Base-by-base conservation (phyloP, 805 yeast genomes). In the Candida berthetii region DNA sequence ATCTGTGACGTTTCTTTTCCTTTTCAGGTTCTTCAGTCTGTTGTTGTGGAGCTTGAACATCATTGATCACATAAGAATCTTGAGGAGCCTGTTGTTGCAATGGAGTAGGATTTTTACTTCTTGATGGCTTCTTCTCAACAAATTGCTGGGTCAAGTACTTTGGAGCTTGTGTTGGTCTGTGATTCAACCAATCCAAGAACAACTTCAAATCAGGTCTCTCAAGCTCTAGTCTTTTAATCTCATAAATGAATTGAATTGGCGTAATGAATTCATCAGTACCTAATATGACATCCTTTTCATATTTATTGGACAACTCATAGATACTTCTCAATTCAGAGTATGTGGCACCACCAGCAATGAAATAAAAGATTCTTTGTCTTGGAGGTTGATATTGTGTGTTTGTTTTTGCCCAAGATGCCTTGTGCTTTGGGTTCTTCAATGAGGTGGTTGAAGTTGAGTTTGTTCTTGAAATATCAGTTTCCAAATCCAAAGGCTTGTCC, bases 261-360 rank as follows among this genome's bases (percentile, higher is more conserved):
- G 78, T 77, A 45, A 86, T 63, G 2, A 87, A 61, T 40, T 82
- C 79, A 57, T 85, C 95, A 13, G 90, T 79, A 0, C 98, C 98
- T 43, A 91, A 64, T 45, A 82, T 77, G 15, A 93, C 74, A 46
- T 88, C 96, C 55, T 78, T 82, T 53, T 83, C 77, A 43, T 77
- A 69, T 36, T 71, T 60, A 15, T 66, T 61, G 8, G 87, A 74
- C 37, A 88, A 69, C 47, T 86, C 91, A 51, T 85, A 82, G 4
- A 82, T 80, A 11, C 86, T 73, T 47, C 91, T 74, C 24, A 84
- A 65, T 60, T 93, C 99, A 2, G 90, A 75, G 49, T 82, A 77
- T 0, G 98, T 87, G 17, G 85, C 62, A 8, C 98, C 99, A 18
- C 99, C 99, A 2, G 95, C 83, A 22, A 88, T 74, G 55, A 80